These are phyloP conservation scores for Irpex sp. DNA, from an alignment of 1,284 basidiomycete species.

Conservation along the genomic window DNA sequence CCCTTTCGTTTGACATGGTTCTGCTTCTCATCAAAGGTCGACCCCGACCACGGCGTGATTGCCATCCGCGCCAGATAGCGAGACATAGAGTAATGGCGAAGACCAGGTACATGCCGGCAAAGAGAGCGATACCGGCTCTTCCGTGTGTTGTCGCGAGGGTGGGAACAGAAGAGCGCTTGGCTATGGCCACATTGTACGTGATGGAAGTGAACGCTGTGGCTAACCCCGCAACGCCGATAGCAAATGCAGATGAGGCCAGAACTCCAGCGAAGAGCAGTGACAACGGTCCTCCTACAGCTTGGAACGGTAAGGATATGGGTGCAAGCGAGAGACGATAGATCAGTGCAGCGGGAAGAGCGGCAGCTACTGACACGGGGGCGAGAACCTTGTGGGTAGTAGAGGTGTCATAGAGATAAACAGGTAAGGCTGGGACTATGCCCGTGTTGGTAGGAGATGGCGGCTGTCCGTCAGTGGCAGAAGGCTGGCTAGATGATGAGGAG, in stretches of 20 bases:
- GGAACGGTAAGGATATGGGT: conserved; percentile 26
- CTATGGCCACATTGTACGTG: conserved; percentile 21
- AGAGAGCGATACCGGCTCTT: conserved; percentile 58
- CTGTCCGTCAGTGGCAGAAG: conserved; percentile 9
- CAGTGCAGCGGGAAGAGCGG: conserved; percentile 52
- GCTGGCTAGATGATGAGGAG: conserved; percentile 21
- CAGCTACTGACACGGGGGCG: conserved; percentile 58
- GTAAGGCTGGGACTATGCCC: neutral
- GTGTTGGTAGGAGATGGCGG: conserved; percentile 15
- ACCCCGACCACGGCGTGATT: neutral
- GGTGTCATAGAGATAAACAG: conserved; percentile 39
- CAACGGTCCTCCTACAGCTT: conserved; percentile 14
- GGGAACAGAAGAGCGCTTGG: conserved; percentile 28
- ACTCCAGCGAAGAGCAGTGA: conserved; percentile 29
- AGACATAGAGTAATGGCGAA: conserved; percentile 31
- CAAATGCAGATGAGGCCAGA: conserved; percentile 50
- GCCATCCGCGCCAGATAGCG: neutral
- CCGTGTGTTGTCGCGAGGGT: conserved; percentile 60
- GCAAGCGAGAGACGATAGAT: conserved; percentile 50
- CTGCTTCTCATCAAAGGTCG: conserved; percentile 3
- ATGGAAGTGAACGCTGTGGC: conserved; percentile 60
- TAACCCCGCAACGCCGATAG: conserved; percentile 57
- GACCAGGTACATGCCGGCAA: conserved; percentile 55
- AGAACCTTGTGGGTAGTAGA: conserved; percentile 62
- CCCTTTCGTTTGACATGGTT: conserved; percentile 37